These are phyloP conservation scores for Laburnicola sp. DNA, from an alignment of 2,329 filamentous ascomycete species.

Conservation along the genomic window DNA sequence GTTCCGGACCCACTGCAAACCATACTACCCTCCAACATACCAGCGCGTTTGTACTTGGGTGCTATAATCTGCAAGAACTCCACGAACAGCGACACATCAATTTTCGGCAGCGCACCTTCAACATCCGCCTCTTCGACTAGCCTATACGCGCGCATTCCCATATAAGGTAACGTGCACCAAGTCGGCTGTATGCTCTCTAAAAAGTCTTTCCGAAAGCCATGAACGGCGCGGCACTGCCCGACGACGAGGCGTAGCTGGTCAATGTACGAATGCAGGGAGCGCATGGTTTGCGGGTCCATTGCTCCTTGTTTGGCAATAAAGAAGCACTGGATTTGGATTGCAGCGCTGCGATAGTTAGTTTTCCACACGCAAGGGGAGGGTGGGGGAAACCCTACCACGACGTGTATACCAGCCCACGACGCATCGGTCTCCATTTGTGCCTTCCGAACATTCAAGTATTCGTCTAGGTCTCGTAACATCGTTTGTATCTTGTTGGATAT, in stretches of 20 bases:
- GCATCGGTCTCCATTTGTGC: conserved; percentile 1
- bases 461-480: conserved; percentile 3
- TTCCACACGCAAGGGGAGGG: background rate
- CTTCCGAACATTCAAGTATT: conserved; percentile 2
- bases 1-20: background rate
- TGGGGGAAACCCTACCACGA: conserved; percentile 5
- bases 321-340: conserved; percentile 18
- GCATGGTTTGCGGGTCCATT: conserved; percentile 4
- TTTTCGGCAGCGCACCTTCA: background rate
- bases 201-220: conserved; percentile 17
- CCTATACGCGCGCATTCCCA: conserved; percentile 6
- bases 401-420: conserved; percentile 9
- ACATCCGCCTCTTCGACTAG: conserved; percentile 2
- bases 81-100: conserved; percentile 9
- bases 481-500: background rate
- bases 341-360: conserved; percentile 9
- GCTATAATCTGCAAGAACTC: conserved; percentile 9
- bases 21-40: background rate
- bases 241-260: conserved; percentile 8
- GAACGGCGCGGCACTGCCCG: conserved; percentile 6
- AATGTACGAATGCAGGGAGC: conserved; percentile 8
- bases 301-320: conserved; percentile 7
- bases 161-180: conserved; percentile 16
- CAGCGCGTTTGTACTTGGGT: conserved; percentile 15
- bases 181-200: conserved; percentile 17